Percentiles rank a stretch among this genome's conserved stretches.
phyloP scores from a whole-genome alignment of 495 filamentous ascomycete genomes.

The Aspergillus panamensis region DNA sequence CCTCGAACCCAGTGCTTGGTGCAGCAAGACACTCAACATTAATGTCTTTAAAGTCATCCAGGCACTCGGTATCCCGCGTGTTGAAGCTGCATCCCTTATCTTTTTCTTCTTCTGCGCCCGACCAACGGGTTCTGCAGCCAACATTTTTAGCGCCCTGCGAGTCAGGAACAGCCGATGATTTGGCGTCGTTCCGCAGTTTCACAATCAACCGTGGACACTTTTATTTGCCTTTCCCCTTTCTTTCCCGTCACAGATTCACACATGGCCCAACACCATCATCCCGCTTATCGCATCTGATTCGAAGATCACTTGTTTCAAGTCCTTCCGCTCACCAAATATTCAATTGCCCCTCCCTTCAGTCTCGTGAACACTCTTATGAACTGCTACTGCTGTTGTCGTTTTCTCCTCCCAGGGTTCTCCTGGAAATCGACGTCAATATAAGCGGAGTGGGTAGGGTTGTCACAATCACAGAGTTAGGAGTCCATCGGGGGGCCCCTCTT shows the following conservation, averaged over 20 bases:
- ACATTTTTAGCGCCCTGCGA: conserved; percentile 8
- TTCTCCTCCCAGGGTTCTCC: too few relatives aligned
- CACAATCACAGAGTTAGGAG: not conserved
- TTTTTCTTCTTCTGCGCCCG: not conserved
- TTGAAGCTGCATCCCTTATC: not conserved
- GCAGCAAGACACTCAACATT: not conserved
- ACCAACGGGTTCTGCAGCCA: conserved; percentile 3
- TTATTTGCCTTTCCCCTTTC: conserved; percentile 2
- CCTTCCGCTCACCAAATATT: not conserved
- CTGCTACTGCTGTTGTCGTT: too few relatives aligned
- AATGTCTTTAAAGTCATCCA: not conserved
- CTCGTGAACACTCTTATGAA: not conserved
- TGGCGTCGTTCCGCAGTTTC: conserved; percentile 4
- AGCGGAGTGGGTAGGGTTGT: conserved; percentile 7
- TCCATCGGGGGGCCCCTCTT: conserved; percentile 19
- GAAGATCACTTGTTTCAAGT: conserved; percentile 9
- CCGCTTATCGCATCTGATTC: conserved; percentile 7
- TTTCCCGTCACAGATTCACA: not conserved
- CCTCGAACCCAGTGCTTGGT: not conserved
- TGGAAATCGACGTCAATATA: too few relatives aligned
- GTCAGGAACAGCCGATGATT: conserved; percentile 21
- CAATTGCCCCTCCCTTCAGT: not conserved
- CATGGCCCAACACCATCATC: not conserved
- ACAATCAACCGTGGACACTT: not conserved
- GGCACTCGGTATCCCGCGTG: not conserved